Evolutionary conservation across 2,329 filamentous ascomycete genomes (phyloP), one percentile per base, ranked within the genome.

Genomic region (Ophiostoma sp.): DNA sequence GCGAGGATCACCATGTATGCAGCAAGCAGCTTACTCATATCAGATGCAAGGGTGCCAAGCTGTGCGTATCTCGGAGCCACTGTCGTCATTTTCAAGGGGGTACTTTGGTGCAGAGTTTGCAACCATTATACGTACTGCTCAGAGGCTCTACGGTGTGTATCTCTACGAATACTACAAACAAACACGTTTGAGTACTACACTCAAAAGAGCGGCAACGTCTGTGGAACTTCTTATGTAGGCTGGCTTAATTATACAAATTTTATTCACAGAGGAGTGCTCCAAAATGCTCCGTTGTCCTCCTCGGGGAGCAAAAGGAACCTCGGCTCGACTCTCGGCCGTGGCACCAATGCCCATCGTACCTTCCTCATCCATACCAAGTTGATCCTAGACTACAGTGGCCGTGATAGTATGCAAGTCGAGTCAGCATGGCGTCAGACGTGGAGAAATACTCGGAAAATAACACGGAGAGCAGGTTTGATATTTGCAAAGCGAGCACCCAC

Each of bases 201-300:
- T 41, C 39, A 41, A 41, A 41, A 41, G 11, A 41, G 2, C 7
- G 44, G 17, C 44, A 48, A 7, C 3, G 6, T 17, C 6, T 7
- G 1, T 6, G 20, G 1, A 2, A 48, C 4, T 0, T 1, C 6
- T 2, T 20, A 5, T 8, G 4, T n/a, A 7, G 17, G 17, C 1
- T 48, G 5, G 17, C 17, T 0, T n/a, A 7, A 2, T 7, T 7
- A n/a, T 6, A n/a, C 5, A 48, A 20, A 20, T 7, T 6, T n/a
- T 10, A 8, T 2, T 8, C 4, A 1, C 44, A 48, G 44, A 7
- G 11, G 17, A 8, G 17, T 48, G 7, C 5, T 17, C 17, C 17
- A 20, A 48, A 48, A 7, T n/a, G 8, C 15, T 6, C 44, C 20
- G 7, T n/a, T n/a, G 3, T 48, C 44, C 44, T 48, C 44, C 17